Evolutionary conservation across 495 filamentous ascomycete species (phyloP).

Genomic region (Neurospora pannonica): DNA sequence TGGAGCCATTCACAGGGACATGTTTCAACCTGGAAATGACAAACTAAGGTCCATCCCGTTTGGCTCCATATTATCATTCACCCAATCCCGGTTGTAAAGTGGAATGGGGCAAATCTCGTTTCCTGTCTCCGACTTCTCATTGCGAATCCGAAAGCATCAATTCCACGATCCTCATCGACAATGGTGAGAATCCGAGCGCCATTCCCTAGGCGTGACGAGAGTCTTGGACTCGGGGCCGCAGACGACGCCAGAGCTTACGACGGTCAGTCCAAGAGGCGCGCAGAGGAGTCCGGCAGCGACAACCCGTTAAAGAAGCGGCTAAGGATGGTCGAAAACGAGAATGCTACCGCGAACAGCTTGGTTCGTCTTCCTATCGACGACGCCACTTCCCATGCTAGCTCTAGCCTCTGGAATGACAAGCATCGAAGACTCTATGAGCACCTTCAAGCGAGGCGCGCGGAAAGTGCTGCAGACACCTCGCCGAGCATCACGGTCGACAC

Average conservation of each 20-base stretch:
- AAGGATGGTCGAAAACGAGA: background rate
- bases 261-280: background rate
- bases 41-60: too few species aligned
- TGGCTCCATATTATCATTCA: too few species aligned
- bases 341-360: too few species aligned
- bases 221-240: background rate
- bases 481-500: too few species aligned
- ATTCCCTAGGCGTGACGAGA: background rate
- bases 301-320: background rate
- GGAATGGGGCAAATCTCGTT: too few species aligned
- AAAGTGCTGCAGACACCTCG: too few species aligned
- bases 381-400: background rate
- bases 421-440: too few species aligned
- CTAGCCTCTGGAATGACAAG: too few species aligned
- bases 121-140: background rate
- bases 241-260: background rate
- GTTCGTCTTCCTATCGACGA: background rate
- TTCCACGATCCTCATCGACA: background rate
- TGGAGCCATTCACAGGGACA: too few species aligned
- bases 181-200: background rate
- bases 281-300: background rate
- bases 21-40: too few species aligned
- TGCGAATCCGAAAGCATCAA: background rate
- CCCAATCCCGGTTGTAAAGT: too few species aligned
- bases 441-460: too few species aligned